Conservation (phyloP, 345 rosid genomes). For the Corymbia maculata region DNA sequence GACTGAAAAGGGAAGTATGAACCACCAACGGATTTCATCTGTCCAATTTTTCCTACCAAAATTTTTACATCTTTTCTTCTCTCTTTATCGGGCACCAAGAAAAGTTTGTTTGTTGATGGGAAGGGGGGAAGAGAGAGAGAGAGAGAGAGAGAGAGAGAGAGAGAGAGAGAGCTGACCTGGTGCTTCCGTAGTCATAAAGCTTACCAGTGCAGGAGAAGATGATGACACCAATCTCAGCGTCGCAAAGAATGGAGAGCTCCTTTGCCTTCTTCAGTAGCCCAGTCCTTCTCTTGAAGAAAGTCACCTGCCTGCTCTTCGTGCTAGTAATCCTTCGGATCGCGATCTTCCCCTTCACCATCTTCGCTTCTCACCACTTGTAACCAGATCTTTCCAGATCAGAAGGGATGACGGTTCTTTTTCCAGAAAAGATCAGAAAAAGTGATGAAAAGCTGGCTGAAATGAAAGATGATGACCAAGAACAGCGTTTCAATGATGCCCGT, state of each 20-base stretch:
- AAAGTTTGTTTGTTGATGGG: not conserved
- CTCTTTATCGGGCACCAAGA: not conserved
- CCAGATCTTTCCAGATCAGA: not conserved
- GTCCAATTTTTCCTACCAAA: not conserved
- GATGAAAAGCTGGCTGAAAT: not conserved
- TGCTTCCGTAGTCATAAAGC: conserved; percentile 1
- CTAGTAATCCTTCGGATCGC: not conserved
- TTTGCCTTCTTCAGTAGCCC: conserved; percentile 6
- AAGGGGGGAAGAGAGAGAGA: not conserved
- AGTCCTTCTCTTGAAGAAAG: conserved; percentile 6
- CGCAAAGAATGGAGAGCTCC: conserved; percentile 7
- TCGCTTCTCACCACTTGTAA: not conserved
- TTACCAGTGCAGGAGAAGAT: conserved; percentile 6
- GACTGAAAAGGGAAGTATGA: not conserved
- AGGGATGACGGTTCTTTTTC: not conserved
- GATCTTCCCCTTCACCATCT: conserved; percentile 8
- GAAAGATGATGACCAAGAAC: not conserved
- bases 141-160: too few relatives aligned
- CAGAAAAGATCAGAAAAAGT: not conserved
- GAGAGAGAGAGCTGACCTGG: not conserved
- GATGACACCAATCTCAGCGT: conserved; percentile 1
- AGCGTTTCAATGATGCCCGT: not conserved
- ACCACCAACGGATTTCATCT: not conserved
- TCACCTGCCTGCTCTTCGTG: conserved; percentile 7
- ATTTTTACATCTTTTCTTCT: not conserved